Base-by-base conservation (phyloP, 1,284 basidiomycete genomes). In the Apiotrichum veenhuisii region DNA sequence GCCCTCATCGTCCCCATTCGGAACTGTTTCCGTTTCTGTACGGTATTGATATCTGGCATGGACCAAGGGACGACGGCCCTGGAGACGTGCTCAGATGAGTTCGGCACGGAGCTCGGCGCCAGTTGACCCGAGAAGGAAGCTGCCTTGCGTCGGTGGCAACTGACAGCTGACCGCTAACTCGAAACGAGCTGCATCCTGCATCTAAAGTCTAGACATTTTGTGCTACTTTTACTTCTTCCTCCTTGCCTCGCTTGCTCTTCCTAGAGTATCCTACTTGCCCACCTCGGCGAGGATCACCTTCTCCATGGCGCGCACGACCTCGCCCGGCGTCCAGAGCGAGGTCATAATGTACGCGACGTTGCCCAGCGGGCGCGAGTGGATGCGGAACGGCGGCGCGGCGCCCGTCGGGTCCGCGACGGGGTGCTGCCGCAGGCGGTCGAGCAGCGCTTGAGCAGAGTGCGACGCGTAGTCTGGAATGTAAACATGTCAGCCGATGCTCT, bases 331-430 rank as follows among this genome's bases (percentile, higher is more conserved):
- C 44, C 62, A 74, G 43, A 98, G 80, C 76, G 88, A 94, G 8
- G 86, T 88, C 84, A 98, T 97, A 74, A 97, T 87, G 76, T 98
- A 98, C 14, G 89, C 87, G 12, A 97, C 88, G 67, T 96, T 87
- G 0, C 95, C 95, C 26, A 98, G 79, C 0, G 95, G 94, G 60
- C 95, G 82, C 57, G 85, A 92, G 74, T 98, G 89, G 18, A 97
- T 82, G 22, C 85, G 83, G 69, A 88, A 91, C 9, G 73, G 70
- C 42, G 64, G 52, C 56, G 64, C 71, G 11, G 57, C 44, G 37
- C 52, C 52, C 5, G 33, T 36, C n/a, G 59, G 55, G 22, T 56
- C 51, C 9, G 50, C 40, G 50, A 71, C 58, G 45, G 58, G 54
- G 41, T 60, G 55, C 30, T 55, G 50, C 38, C 67, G 61, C 1